Evolutionary conservation across 2,329 filamentous ascomycete genomes (phyloP), one percentile per base, ranked within the genome.

Genomic region (Alternaria alternata): DNA sequence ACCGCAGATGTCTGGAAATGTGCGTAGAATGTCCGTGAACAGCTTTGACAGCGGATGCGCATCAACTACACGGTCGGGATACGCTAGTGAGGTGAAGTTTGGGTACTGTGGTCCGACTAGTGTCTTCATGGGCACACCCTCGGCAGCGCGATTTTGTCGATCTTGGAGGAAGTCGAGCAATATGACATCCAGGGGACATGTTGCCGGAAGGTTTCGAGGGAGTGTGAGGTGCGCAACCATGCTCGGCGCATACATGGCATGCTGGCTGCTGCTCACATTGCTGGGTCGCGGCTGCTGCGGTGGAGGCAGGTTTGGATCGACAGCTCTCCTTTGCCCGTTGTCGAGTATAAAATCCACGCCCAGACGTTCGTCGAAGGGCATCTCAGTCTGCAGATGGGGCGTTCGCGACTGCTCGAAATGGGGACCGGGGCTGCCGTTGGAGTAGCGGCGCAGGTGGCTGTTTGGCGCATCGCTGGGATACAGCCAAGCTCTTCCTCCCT

Each of bases 1-100:
- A n/a, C 84, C 85, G 4, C 85, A 87, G 30, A 97, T 88, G 68
- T 91, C 89, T 0, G 93, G 92, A 69, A 96, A 96, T n/a, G 90
- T 92, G 64, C 87, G 84, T 11, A 96, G 82, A 59, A 96, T 93
- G 76, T 96, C 92, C 42, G 91, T 94, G 74, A 96, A 92, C 14
- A 96, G 86, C 66, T 92, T 92, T 7, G 92, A 94, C 2, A 96
- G 82, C 1, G 92, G 92, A 71, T 96, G 92, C 2, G 89, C 87
- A 69, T 85, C 85, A 7, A 81, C 81, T 61, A 83, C 84, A 51
- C 85, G 84, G 41, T 87, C 82, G 0, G 91, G 91, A 72, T 94
- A 92, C 39, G 94, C 85, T 5, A 96, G 84, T 1, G 90, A 91
- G 0, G 89, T 89, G 57, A 96, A 91, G 58, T 89, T 91, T 1